Conservation (phyloP, 2,329 filamentous ascomycete species). For the Stemphylium beticola region DNA sequence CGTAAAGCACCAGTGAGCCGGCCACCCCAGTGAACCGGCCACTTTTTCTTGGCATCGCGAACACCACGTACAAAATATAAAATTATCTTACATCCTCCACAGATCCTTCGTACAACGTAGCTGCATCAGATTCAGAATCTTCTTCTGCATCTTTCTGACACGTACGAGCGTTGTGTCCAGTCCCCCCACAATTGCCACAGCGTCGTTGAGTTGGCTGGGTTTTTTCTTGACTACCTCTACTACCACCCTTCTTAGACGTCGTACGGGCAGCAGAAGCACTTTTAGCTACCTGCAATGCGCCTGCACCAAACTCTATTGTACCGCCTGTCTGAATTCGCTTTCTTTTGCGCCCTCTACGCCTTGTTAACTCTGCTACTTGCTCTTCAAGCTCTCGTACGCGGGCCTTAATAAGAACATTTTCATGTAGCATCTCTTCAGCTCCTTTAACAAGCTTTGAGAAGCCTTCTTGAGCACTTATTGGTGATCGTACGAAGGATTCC, state of each 20-base stretch:
- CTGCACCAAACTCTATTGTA: too few species aligned
- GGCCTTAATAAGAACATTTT: not conserved
- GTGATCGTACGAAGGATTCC: slow-evolving; percentile 3
- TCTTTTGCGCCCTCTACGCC: too few species aligned
- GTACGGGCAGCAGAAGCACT: too few species aligned
- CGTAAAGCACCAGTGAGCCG: too few species aligned
- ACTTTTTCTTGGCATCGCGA: slow-evolving; percentile 31
- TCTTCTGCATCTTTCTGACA: not conserved
- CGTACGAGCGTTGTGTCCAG: not conserved
- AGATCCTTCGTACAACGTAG: not conserved
- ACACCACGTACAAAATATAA: not conserved
- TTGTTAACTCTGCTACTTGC: too few species aligned
- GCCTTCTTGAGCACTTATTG: not conserved
- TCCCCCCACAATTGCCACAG: not conserved
- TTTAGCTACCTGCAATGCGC: too few species aligned
- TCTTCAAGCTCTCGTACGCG: slow-evolving; percentile 49
- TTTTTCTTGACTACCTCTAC: not conserved
- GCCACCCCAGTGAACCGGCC: too few species aligned
- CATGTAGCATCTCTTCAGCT: not conserved
- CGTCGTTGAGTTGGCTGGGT: not conserved
- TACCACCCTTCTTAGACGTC: too few species aligned
- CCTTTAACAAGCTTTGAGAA: slow-evolving; percentile 16
- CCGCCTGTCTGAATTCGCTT: too few species aligned
- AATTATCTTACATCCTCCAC: not conserved
- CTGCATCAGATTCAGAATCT: not conserved